Percentiles rank a stretch among this genome's conserved stretches.
Evolutionary conservation across 345 rosid genomes (phyloP).

Genomic region (Populus alba): DNA sequence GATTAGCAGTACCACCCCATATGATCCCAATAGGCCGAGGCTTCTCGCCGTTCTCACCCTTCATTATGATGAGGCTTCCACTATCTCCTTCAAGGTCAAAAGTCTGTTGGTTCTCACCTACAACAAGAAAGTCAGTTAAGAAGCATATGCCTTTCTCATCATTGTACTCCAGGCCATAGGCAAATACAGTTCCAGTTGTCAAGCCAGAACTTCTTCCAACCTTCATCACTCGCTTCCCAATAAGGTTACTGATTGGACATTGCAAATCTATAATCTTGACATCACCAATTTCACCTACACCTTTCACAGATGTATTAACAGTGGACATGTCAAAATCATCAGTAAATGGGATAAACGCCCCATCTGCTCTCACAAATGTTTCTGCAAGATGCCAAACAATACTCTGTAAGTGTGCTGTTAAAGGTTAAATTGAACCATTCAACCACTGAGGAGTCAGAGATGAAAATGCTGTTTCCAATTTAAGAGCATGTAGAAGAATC

Average conservation of each 20-base stretch:
- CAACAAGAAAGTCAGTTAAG: constrained; percentile 95
- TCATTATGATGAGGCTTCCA: constrained; percentile 91
- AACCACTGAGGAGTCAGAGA: too few species aligned
- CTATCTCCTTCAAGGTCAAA: constrained; percentile 99
- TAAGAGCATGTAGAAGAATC: neutral
- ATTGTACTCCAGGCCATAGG: constrained; percentile 87
- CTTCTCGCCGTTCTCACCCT: constrained; percentile 56
- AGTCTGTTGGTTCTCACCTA: constrained; percentile 89
- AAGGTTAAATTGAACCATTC: neutral
- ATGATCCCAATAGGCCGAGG: constrained; percentile 88
- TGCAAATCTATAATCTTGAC: constrained; percentile 82
- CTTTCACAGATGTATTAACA: constrained; percentile 73
- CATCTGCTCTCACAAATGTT: constrained; percentile 96
- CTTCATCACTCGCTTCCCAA: constrained; percentile 83
- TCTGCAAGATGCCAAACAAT: constrained; percentile 46
- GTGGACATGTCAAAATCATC: constrained; percentile 76
- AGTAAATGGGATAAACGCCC: constrained; percentile 91
- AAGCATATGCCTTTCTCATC: constrained; percentile 95
- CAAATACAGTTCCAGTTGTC: constrained; percentile 90
- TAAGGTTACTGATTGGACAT: constrained; percentile 71
- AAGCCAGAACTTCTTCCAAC: constrained; percentile 98
- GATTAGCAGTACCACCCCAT: constrained; percentile 98
- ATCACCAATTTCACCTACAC: constrained; percentile 79
- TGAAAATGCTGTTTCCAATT: neutral
- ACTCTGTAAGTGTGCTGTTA: constrained; percentile 15